A percentile compares a stretch with the other conserved stretches of the same genome.
Evolutionary conservation across 306 rosid genomes (phyloP).

Genomic region (Vicia faba): DNA sequence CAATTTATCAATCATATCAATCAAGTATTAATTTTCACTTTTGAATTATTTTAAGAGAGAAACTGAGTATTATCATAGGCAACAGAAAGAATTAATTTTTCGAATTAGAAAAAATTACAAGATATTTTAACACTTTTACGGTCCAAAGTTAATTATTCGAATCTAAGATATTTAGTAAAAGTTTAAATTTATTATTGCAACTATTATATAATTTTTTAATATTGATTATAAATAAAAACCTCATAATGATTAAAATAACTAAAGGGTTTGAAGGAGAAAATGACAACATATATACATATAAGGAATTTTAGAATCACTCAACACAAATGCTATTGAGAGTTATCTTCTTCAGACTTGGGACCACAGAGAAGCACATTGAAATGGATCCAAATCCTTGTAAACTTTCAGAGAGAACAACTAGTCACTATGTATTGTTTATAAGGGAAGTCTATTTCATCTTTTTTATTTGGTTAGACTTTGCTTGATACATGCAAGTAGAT

Average conservation of each 20-base stretch:
- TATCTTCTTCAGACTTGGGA: constrained; percentile 39
- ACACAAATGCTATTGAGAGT: constrained; percentile 39
- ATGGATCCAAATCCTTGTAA: constrained; percentile 44
- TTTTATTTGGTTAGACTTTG: constrained; percentile 37
- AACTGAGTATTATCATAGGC: too few species aligned
- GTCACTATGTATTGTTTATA: constrained; percentile 32
- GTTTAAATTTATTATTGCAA: too few species aligned
- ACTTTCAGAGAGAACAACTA: constrained; percentile 45
- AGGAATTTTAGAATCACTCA: constrained; percentile 30
- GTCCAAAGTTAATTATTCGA: too few species aligned
- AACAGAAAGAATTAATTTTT: too few species aligned
- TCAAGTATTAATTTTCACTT: constrained; percentile 2
- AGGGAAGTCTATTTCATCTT: constrained; percentile 37
- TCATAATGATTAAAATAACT: background rate
- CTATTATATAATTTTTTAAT: too few species aligned
- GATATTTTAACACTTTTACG: too few species aligned
- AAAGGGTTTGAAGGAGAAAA: constrained; percentile 19
- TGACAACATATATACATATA: constrained; percentile 26
- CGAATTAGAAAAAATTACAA: too few species aligned
- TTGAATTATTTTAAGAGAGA: too few species aligned
- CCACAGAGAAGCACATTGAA: constrained; percentile 46
- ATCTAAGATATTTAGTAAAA: too few species aligned
- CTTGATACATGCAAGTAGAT: background rate
- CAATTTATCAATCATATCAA: constrained; percentile 25
- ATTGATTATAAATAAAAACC: background rate